A percentile compares a stretch with the other conserved stretches of the same genome.
These are phyloP conservation scores for Lepidium didymum DNA, from an alignment of 345 rosid genomes.

Conservation along the genomic window DNA sequence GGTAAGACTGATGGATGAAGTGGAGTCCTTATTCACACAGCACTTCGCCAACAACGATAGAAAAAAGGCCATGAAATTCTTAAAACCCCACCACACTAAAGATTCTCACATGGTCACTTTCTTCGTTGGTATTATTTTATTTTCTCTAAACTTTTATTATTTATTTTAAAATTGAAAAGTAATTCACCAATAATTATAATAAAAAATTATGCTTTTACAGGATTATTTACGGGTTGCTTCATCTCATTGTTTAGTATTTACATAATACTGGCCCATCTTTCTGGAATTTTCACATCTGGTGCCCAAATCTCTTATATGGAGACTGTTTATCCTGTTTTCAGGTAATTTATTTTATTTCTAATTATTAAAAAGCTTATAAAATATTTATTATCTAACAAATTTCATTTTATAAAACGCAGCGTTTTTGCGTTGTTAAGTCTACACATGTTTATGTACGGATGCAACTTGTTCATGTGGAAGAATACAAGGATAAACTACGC, in stretches of 20 bases:
- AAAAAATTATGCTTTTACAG: conserved; percentile 32
- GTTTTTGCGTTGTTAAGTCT: conserved; percentile 77
- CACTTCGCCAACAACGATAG: conserved; percentile 95
- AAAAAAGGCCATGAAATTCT: conserved; percentile 93
- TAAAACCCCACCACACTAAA: conserved; percentile 76
- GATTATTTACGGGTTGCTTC: conserved; percentile 85
- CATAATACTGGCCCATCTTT: conserved; percentile 66
- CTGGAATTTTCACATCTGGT: conserved; percentile 59
- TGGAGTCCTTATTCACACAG: conserved; percentile 95
- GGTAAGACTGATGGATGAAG: conserved; percentile 93
- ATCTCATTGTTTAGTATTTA: conserved; percentile 72
- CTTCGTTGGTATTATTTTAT: conserved; percentile 60
- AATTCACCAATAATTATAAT: not conserved
- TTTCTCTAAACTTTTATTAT: not conserved
- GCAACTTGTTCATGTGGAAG: conserved; percentile 88
- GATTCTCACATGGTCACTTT: conserved; percentile 97
- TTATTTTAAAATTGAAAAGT: not conserved
- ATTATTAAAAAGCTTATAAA: too few relatives aligned
- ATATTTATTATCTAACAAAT: too few relatives aligned
- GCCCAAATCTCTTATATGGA: conserved; percentile 54
- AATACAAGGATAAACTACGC: conserved; percentile 68
- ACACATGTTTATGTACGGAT: conserved; percentile 93
- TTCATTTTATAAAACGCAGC: conserved; percentile 34
- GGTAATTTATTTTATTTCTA: conserved; percentile 34
- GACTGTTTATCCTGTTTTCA: conserved; percentile 89